Base-by-base conservation (phyloP, 192 early-diverging fungal genomes). In the Coemansia sp. region DNA sequence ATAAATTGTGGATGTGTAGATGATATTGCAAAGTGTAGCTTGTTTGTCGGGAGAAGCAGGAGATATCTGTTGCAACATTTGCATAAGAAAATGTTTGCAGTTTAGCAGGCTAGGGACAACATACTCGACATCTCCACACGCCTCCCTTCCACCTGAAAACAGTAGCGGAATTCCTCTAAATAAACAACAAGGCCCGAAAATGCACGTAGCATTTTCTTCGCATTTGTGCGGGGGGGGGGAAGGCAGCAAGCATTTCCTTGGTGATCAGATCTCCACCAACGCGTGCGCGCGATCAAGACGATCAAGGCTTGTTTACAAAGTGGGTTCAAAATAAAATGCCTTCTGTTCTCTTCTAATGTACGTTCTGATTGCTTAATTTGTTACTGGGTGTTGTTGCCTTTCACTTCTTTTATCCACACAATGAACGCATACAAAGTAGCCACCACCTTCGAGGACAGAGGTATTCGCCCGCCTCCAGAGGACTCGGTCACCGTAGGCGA, bases 401-500 rank as follows among this genome's bases (percentile, higher is more conserved):
- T 19, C n/a, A 9, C 3, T 25, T 48, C 9, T 13, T 3, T 44
- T 44, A 20, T 44, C 42, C 25, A 57, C 4, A 57, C 9, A 25
- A 72, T 77, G 74, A 65, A 62, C 29, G 55, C 66, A n/a, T 58
- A 59, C 44, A 60, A 69, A 23, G 33, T 40, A 23, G 33, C 57
- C 14, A 23, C 55, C 11, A 72, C 75, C 15, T 80, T 80, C 54
- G 72, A 64, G 61, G 55, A 70, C 11, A 47, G 71, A 17, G 77
- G 77, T 47, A 69, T 80, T 44, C 61, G 61, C 28, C 77, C 77
- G 23, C 77, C 77, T 44, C 50, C 70, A 4, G 42, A 60, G 29
- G 67, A 68, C 7, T 63, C 71, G 2, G 77, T 70, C 17, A 80
- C 77, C 1, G 71, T 80, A 10, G 77, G 77, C 67, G 77, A 80